Conservation (phyloP, 2,329 filamentous ascomycete genomes). For the Diaporthe velutina region DNA sequence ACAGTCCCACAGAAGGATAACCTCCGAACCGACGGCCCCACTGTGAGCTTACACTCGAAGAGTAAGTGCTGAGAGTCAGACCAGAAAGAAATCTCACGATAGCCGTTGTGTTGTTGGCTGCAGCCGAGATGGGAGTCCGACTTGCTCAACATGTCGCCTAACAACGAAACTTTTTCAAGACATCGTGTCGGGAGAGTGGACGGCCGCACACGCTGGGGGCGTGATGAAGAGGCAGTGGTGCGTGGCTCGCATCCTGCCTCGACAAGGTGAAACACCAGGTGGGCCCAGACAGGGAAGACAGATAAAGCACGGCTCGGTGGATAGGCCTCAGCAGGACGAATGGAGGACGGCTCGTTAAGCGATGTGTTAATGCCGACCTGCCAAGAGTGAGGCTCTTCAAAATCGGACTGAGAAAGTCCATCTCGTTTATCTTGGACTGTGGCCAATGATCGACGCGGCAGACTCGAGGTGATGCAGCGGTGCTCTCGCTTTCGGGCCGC, state of each 20-base stretch:
- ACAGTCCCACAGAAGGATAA: constrained; percentile 9
- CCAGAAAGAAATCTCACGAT: background rate
- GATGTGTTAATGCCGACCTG: background rate
- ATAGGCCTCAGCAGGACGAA: background rate
- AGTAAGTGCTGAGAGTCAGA: background rate
- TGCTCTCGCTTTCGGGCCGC: constrained; percentile 15
- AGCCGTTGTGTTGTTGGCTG: background rate
- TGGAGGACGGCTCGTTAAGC: background rate
- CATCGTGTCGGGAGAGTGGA: background rate
- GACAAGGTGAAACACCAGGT: constrained; percentile 24
- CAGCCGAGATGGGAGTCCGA: background rate
- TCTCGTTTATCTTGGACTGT: constrained; percentile 8
- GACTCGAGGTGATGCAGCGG: background rate
- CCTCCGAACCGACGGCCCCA: background rate
- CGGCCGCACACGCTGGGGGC: no score
- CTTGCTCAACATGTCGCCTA: background rate
- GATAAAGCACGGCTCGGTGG: background rate
- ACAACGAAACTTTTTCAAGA: background rate
- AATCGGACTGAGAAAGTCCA: background rate
- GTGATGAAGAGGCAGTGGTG: background rate
- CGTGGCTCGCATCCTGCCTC: background rate
- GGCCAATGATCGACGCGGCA: background rate
- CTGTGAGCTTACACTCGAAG: background rate
- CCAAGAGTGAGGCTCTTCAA: background rate
- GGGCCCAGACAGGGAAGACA: constrained; percentile 6